Conservation (phyloP, 768 basidiomycete species). For the Pleurotus eryngii region DNA sequence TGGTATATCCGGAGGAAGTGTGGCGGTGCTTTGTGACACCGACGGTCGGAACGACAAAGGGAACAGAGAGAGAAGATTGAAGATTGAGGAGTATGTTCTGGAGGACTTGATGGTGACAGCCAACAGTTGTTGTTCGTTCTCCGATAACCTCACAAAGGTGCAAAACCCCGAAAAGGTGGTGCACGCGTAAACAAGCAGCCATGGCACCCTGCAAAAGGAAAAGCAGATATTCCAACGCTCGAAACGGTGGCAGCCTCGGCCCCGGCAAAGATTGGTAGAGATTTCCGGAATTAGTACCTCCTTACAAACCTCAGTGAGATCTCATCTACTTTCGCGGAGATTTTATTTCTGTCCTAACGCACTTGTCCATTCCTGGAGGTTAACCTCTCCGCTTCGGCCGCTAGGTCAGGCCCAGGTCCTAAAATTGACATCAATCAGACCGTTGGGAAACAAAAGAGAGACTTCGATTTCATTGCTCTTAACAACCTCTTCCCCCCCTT, state of each 20-base stretch:
- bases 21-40: neutral
- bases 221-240: conserved; percentile 16
- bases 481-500: neutral
- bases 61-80: neutral
- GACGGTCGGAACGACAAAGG: neutral
- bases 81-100: neutral
- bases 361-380: conserved; percentile 14
- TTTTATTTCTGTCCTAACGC: conserved; percentile 27
- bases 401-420: conserved; percentile 7
- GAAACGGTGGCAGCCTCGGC: conserved; percentile 30
- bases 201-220: conserved; percentile 35
- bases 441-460: neutral
- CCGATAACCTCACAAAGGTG: conserved; percentile 14
- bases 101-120: conserved; percentile 8
- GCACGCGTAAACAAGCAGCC: conserved; percentile 43
- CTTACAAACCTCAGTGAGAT: conserved; percentile 30
- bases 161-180: conserved; percentile 35
- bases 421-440: neutral
- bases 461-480: conserved; percentile 3
- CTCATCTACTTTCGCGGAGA: conserved; percentile 33
- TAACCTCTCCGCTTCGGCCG: conserved; percentile 23
- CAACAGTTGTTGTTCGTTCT: conserved; percentile 2
- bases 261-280: conserved; percentile 45
- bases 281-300: conserved; percentile 25
- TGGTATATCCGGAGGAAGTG: conserved; percentile 15